Evolutionary conservation across 2,329 filamentous ascomycete species (phyloP).

Genomic region (Fusarium xylarioides): DNA sequence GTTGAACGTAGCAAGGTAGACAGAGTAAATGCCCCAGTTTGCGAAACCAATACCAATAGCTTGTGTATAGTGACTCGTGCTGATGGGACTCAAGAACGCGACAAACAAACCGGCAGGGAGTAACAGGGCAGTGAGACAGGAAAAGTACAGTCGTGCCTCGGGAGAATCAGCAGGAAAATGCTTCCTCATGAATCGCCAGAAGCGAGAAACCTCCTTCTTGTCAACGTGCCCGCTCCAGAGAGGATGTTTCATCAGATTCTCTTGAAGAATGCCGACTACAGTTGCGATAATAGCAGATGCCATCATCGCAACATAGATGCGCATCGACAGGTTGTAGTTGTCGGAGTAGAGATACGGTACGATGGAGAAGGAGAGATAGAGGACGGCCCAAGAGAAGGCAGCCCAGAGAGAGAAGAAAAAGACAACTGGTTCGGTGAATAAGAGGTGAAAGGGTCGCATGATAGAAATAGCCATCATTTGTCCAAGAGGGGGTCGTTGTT

Average conservation of each 20-base stretch:
- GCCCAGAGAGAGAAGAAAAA: conserved; percentile 93
- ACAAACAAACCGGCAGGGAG: conserved; percentile 81
- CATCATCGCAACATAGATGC: conserved; percentile 78
- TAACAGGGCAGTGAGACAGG: conserved; percentile 77
- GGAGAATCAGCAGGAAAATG: conserved; percentile 65
- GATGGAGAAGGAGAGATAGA: conserved; percentile 85
- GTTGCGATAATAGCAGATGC: conserved; percentile 74
- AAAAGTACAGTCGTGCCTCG: conserved; percentile 84
- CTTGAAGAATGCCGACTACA: conserved; percentile 75
- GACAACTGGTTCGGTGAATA: conserved; percentile 79
- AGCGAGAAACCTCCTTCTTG: conserved; percentile 40
- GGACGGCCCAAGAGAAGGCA: conserved; percentile 86
- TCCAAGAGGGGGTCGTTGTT: conserved; percentile 73
- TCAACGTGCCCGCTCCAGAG: conserved; percentile 44
- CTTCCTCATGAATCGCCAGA: conserved; percentile 58
- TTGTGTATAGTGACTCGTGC: conserved; percentile 41
- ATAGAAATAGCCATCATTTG: conserved; percentile 79
- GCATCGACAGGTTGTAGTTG: conserved; percentile 72
- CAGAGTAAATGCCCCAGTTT: conserved; percentile 85
- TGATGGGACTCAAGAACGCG: conserved; percentile 44
- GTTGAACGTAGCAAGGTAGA: conserved; percentile 92
- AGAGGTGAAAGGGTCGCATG: conserved; percentile 79
- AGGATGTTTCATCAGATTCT: conserved; percentile 65
- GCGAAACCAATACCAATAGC: conserved; percentile 74
- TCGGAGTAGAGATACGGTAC: conserved; percentile 79